phyloP scores from a whole-genome alignment of 2,329 filamentous ascomycete genomes.

The Arthrinium phaeospermum region DNA sequence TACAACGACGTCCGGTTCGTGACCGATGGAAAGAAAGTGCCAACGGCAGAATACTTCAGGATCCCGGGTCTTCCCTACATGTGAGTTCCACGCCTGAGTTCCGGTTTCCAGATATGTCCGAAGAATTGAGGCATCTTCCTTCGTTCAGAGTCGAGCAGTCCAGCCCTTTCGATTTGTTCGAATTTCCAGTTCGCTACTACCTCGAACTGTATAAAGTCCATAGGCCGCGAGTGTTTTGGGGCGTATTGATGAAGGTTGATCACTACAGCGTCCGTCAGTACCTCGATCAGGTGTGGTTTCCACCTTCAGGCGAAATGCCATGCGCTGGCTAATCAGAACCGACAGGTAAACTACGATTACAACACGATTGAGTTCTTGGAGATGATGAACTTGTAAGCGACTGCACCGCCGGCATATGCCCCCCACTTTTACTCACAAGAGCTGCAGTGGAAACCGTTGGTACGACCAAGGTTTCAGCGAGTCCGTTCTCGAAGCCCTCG shows the following conservation, averaged over 20 bases:
- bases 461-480: conserved; percentile 31
- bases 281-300: background rate
- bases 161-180: background rate
- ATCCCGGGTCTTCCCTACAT: conserved; percentile 4
- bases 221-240: background rate
- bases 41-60: conserved; percentile 1
- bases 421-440: conserved; percentile 4
- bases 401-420: background rate
- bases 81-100: background rate
- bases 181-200: background rate
- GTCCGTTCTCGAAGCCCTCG: conserved; percentile 27
- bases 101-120: background rate
- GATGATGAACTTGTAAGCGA: conserved; percentile 22
- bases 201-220: background rate
- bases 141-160: background rate
- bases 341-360: conserved; percentile 11
- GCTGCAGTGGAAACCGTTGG: conserved; percentile 23
- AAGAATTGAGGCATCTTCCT: background rate
- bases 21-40: background rate
- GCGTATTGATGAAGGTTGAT: conserved; percentile 24
- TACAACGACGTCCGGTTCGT: background rate
- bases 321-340: background rate
- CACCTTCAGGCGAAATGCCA: background rate
- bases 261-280: conserved; percentile 24
- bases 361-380: conserved; percentile 24